Percentiles rank a stretch among this genome's conserved stretches.
These are phyloP conservation scores for Talinum fruticosum DNA, from an alignment of 148 eudicot species.

Conservation along the genomic window DNA sequence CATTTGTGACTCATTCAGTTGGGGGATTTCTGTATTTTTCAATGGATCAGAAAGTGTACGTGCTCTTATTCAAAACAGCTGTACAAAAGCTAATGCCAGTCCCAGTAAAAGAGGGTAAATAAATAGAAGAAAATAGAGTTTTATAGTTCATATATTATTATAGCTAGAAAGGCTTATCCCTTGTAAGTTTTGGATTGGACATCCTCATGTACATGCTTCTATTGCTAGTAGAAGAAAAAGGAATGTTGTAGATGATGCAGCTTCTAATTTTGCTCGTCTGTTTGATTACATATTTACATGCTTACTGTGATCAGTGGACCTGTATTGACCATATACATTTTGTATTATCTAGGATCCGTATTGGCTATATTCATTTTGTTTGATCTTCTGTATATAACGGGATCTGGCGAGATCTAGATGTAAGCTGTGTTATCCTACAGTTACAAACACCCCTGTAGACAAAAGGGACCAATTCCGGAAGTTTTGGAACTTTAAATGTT, in stretches of 20 bases:
- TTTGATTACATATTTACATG: too few species aligned
- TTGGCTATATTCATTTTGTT: too few species aligned
- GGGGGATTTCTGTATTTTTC: constrained; percentile 94
- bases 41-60: constrained; percentile 76
- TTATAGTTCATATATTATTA: not conserved
- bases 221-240: not conserved
- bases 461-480: too few species aligned
- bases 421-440: too few species aligned
- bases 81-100: constrained; percentile 39
- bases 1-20: constrained; percentile 90
- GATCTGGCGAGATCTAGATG: too few species aligned
- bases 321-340: too few species aligned
- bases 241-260: not conserved
- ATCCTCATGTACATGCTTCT: not conserved
- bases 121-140: not conserved
- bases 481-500: too few species aligned
- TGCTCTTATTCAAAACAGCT: constrained; percentile 84
- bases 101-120: not conserved
- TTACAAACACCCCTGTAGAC: too few species aligned
- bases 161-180: not conserved
- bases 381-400: too few species aligned
- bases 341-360: too few species aligned
- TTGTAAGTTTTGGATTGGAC: not conserved
- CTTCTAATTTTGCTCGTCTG: too few species aligned
- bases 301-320: too few species aligned